These are phyloP conservation scores for Manihot esculenta DNA, from an alignment of 441 rosid genomes.

Conservation along the genomic window DNA sequence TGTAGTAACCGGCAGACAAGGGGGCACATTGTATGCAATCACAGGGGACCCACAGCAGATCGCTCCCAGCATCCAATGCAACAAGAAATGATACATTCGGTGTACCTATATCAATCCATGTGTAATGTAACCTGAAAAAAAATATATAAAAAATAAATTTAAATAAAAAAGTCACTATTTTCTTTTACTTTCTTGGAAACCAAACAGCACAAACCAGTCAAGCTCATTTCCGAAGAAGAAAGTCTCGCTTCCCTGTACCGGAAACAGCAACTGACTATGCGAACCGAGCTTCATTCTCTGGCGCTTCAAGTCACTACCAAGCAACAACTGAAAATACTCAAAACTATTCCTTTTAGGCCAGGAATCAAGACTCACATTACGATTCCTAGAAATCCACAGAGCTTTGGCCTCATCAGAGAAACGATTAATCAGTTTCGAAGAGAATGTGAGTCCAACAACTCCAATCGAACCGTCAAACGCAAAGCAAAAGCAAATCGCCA, in stretches of 20 bases:
- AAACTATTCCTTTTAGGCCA: constrained; percentile 30
- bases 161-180: too few relatives aligned
- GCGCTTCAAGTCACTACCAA: constrained; percentile 28
- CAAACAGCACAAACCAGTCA: constrained; percentile 25
- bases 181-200: not conserved
- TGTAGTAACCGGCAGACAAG: constrained; percentile 57
- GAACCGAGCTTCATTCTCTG: constrained; percentile 26
- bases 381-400: constrained; percentile 20
- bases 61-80: constrained; percentile 81
- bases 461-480: constrained; percentile 18
- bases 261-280: constrained; percentile 28
- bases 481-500: constrained; percentile 1
- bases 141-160: not conserved
- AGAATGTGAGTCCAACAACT: constrained; percentile 27
- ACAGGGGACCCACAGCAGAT: constrained; percentile 87
- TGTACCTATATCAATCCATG: constrained; percentile 81
- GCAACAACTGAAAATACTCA: constrained; percentile 24
- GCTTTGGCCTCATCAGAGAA: constrained; percentile 38
- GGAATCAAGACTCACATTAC: constrained; percentile 7
- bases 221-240: constrained; percentile 32
- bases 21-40: constrained; percentile 83
- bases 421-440: constrained; percentile 36
- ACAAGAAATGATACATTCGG: constrained; percentile 79
- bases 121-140: constrained; percentile 63
- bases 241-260: constrained; percentile 31